Evolutionary conservation across 371 early-diverging fungal species (phyloP).

Genomic region (Synchytrium microbalum): DNA sequence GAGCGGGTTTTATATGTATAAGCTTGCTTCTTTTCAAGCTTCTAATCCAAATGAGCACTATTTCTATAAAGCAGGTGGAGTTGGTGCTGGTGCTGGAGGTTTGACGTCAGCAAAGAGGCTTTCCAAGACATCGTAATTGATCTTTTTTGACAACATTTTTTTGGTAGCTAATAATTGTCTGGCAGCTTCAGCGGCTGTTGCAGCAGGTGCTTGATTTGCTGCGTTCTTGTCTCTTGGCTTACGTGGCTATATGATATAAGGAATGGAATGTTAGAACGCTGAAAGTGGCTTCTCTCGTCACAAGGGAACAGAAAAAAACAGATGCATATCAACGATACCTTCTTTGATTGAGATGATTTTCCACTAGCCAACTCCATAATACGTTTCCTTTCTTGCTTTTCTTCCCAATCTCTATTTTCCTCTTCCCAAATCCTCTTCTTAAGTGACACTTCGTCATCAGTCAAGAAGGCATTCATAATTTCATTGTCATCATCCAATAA

Average conservation of each 20-base stretch:
- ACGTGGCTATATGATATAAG: background rate
- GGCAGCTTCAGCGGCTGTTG: slow-evolving; percentile 23
- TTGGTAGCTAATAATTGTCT: slow-evolving; percentile 39
- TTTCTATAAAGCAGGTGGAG: too few relatives aligned
- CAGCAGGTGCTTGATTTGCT: slow-evolving; percentile 1
- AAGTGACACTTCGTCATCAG: slow-evolving; percentile 61
- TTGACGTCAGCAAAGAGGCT: slow-evolving; percentile 55
- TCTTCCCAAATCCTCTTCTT: slow-evolving; percentile 80
- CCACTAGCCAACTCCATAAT: background rate
- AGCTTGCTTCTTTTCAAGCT: too few relatives aligned
- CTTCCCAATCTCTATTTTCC: slow-evolving; percentile 78
- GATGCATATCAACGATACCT: background rate
- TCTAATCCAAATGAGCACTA: too few relatives aligned
- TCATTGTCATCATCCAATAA: slow-evolving; percentile 60
- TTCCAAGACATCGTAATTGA: slow-evolving; percentile 77
- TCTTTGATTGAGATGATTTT: background rate
- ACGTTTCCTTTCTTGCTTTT: slow-evolving; percentile 54
- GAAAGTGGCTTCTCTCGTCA: background rate
- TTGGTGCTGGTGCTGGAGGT: too few relatives aligned
- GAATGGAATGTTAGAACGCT: background rate
- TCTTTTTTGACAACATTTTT: slow-evolving; percentile 76
- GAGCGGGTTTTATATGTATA: too few relatives aligned
- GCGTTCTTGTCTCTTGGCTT: slow-evolving; percentile 6
- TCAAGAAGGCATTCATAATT: slow-evolving; percentile 59
- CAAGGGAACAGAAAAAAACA: background rate